phyloP scores from a whole-genome alignment of 2,329 filamentous ascomycete genomes.

The Xylaria sp. region DNA sequence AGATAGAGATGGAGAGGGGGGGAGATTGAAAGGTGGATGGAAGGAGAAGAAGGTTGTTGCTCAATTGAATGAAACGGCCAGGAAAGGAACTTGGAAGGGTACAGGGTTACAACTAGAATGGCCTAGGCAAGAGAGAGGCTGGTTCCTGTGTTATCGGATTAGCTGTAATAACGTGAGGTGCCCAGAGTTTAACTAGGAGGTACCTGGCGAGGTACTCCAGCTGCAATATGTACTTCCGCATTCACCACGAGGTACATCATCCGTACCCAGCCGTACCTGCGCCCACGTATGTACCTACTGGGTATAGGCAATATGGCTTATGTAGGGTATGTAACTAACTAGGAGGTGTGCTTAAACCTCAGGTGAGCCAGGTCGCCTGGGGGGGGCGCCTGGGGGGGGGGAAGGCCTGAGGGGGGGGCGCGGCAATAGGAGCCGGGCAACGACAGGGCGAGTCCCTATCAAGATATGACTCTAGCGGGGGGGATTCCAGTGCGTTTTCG shows the following conservation, averaged over 20 bases:
- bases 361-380: too few species aligned
- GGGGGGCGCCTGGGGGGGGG: too few species aligned
- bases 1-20: slow-evolving; percentile 18
- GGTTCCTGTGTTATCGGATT: slow-evolving; percentile 9
- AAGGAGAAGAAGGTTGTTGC: slow-evolving; percentile 30
- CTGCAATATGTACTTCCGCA: too few species aligned
- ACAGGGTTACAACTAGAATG: slow-evolving; percentile 15
- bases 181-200: neutral
- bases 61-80: slow-evolving; percentile 29
- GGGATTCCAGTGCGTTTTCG: neutral
- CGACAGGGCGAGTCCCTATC: neutral
- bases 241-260: too few species aligned
- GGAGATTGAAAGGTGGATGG: slow-evolving; percentile 27
- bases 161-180: slow-evolving; percentile 1
- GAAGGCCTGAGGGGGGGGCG: too few species aligned
- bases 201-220: neutral
- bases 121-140: slow-evolving; percentile 6
- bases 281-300: neutral
- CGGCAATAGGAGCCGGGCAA: neutral
- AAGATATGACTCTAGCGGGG: neutral
- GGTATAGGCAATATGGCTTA: neutral
- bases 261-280: neutral
- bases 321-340: neutral
- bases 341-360: too few species aligned
- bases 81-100: slow-evolving; percentile 11